These are phyloP conservation scores for Aechmea fasciata DNA, from an alignment of 176 grass and related monocot species.

Conservation along the genomic window DNA sequence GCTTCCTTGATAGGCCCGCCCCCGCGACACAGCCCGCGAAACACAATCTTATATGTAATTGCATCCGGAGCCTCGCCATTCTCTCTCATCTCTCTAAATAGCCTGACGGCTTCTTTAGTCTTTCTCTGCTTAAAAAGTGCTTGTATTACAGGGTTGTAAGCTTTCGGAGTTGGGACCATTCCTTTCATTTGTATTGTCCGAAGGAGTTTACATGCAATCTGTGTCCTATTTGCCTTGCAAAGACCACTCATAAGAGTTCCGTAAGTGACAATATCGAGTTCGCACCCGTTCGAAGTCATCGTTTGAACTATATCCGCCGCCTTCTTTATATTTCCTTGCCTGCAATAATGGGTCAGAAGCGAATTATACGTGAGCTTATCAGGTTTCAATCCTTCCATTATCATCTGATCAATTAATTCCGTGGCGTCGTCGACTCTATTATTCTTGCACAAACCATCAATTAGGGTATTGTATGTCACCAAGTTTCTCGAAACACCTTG, in stretches of 20 bases:
- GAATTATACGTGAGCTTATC: slow-evolving; percentile 84
- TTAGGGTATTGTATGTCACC: slow-evolving; percentile 60
- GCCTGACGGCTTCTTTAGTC: slow-evolving; percentile 48
- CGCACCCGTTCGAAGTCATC: slow-evolving; percentile 72
- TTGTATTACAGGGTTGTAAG: slow-evolving; percentile 69
- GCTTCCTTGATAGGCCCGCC: slow-evolving; percentile 76
- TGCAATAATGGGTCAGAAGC: slow-evolving; percentile 84
- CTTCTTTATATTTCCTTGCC: slow-evolving; percentile 72
- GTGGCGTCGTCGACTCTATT: slow-evolving; percentile 65
- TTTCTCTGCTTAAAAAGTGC: slow-evolving; percentile 55
- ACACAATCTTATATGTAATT: slow-evolving; percentile 68
- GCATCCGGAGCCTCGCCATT: slow-evolving; percentile 73
- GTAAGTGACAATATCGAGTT: slow-evolving; percentile 73
- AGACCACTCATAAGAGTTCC: slow-evolving; percentile 66
- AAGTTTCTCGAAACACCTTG: slow-evolving; percentile 62
- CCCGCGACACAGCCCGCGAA: slow-evolving; percentile 60
- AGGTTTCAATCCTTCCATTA: slow-evolving; percentile 54
- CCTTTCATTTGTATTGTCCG: slow-evolving; percentile 70
- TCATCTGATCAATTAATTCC: slow-evolving; percentile 69
- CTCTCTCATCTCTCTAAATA: slow-evolving; percentile 75
- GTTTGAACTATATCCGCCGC: slow-evolving; percentile 62
- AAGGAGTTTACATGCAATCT: slow-evolving; percentile 73
- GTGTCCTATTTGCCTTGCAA: slow-evolving; percentile 72
- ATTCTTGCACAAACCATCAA: slow-evolving; percentile 73
- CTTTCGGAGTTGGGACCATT: slow-evolving; percentile 58